phyloP scores from a whole-genome alignment of 1,139 yeast genomes.

The Dujonia santamariae region DNA sequence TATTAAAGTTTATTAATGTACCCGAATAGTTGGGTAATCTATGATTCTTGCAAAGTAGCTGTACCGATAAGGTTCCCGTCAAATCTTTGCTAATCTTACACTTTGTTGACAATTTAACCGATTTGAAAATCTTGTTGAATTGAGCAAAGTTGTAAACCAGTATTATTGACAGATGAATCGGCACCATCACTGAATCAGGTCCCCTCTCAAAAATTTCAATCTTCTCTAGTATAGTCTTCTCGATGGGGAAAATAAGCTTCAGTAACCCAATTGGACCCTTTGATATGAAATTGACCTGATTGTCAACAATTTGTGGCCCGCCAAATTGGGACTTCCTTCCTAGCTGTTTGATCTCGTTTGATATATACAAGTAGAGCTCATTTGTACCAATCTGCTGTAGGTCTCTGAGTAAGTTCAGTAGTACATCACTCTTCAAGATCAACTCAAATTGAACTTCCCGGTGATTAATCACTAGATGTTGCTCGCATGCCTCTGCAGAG shows the following conservation, averaged over 20 bases:
- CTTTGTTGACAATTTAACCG: conserved; percentile 55
- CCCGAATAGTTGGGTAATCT: conserved; percentile 47
- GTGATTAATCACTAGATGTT: conserved; percentile 40
- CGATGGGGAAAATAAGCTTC: conserved; percentile 66
- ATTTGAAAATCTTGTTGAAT: conserved; percentile 51
- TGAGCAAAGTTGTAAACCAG: conserved; percentile 51
- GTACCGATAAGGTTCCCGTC: conserved; percentile 50
- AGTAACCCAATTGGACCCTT: conserved; percentile 68
- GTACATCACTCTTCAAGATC: conserved; percentile 62
- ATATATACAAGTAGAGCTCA: conserved; percentile 50
- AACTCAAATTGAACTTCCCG: conserved; percentile 56
- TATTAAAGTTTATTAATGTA: conserved; percentile 58
- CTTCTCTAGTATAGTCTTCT: conserved; percentile 57
- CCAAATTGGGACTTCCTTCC: conserved; percentile 9
- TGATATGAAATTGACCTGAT: conserved; percentile 54
- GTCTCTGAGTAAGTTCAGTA: conserved; percentile 65
- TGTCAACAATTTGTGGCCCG: conserved; percentile 17
- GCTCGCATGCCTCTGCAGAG: conserved; percentile 26
- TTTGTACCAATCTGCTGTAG: conserved; percentile 62
- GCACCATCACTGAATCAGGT: conserved; percentile 13
- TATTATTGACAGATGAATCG: conserved; percentile 21
- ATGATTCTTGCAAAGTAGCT: conserved; percentile 37
- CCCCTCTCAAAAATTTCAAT: conserved; percentile 18
- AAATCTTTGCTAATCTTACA: conserved; percentile 60
- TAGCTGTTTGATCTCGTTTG: conserved; percentile 18